Conservation (phyloP, 75 land plant species). For the Picea sitchensis region DNA sequence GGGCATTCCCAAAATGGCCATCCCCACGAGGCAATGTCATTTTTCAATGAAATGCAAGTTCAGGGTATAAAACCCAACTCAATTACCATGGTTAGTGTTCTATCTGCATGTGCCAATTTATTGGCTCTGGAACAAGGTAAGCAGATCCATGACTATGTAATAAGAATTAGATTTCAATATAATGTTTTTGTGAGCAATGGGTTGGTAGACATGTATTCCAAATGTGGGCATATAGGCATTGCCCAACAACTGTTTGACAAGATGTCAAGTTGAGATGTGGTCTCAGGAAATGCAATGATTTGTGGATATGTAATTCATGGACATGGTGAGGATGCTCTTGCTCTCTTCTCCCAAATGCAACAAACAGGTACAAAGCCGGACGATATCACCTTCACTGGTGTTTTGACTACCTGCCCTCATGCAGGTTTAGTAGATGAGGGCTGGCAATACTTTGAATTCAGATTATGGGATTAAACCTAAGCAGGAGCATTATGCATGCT, state of each 20-base stretch:
- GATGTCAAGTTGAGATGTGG: slow-evolving; percentile 47
- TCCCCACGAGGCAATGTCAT: slow-evolving; percentile 53
- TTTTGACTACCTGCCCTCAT: slow-evolving; percentile 24
- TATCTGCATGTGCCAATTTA: slow-evolving; percentile 57
- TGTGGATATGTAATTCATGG: slow-evolving; percentile 33
- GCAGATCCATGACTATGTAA: slow-evolving; percentile 56
- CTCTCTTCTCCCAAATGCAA: slow-evolving; percentile 40
- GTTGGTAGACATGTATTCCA: slow-evolving; percentile 47
- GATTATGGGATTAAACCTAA: slow-evolving; percentile 3
- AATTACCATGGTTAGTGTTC: slow-evolving; percentile 46
- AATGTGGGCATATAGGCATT: slow-evolving; percentile 18
- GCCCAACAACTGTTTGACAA: slow-evolving; percentile 44
- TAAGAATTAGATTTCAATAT: slow-evolving; percentile 27
- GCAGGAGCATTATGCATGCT: slow-evolving; percentile 18
- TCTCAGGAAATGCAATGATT: slow-evolving; percentile 77
- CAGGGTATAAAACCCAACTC: slow-evolving; percentile 51
- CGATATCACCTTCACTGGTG: slow-evolving; percentile 16
- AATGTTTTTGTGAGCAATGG: slow-evolving; percentile 45
- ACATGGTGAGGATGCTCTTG: slow-evolving; percentile 13
- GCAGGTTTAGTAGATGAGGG: slow-evolving; percentile 16
- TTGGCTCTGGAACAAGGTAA: slow-evolving; percentile 42
- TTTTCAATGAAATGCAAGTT: slow-evolving; percentile 62
- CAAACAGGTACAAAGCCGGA: slow-evolving; percentile 28
- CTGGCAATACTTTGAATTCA: slow-evolving; percentile 10
- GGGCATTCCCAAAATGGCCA: slow-evolving; percentile 48